phyloP scores from a whole-genome alignment of 2,329 filamentous ascomycete species.

The Xylariaceae sp. region DNA sequence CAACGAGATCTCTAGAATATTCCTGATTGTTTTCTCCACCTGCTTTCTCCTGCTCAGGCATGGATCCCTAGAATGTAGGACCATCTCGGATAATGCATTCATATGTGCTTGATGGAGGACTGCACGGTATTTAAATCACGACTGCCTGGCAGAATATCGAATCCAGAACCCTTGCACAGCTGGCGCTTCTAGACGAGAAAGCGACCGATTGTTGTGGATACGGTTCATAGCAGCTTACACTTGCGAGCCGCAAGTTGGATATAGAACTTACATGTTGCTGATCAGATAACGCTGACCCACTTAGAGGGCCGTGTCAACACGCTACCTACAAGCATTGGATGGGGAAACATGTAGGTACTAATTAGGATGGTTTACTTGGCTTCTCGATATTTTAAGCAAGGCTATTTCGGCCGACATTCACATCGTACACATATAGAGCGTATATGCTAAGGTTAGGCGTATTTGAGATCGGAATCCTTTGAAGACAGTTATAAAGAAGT shows the following conservation, averaged over 20 bases:
- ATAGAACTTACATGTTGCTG: too few relatives aligned
- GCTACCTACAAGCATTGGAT: neutral
- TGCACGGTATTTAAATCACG: neutral
- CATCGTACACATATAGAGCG: neutral
- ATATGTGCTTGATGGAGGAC: neutral
- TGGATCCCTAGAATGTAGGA: too few relatives aligned
- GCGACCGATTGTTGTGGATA: too few relatives aligned
- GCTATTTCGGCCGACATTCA: constrained; percentile 23
- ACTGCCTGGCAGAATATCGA: neutral
- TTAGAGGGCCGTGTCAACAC: neutral
- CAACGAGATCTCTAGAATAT: too few relatives aligned
- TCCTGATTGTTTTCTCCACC: neutral
- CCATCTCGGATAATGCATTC: neutral
- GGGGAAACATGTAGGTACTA: constrained; percentile 1
- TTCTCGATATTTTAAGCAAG: constrained; percentile 24
- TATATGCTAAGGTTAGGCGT: constrained; percentile 9
- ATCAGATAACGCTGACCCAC: too few relatives aligned
- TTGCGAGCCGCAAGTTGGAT: too few relatives aligned
- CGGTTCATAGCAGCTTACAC: too few relatives aligned
- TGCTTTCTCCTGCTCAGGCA: too few relatives aligned
- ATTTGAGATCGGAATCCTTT: constrained; percentile 28
- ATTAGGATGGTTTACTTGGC: constrained; percentile 10
- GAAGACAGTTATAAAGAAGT: constrained; percentile 2
- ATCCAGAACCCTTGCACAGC: too few relatives aligned
- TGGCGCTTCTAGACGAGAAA: too few relatives aligned